Evolutionary conservation across 2,329 filamentous ascomycete genomes (phyloP), one percentile per base, ranked within the genome.

Genomic region (Biscogniauxia mediterranea): DNA sequence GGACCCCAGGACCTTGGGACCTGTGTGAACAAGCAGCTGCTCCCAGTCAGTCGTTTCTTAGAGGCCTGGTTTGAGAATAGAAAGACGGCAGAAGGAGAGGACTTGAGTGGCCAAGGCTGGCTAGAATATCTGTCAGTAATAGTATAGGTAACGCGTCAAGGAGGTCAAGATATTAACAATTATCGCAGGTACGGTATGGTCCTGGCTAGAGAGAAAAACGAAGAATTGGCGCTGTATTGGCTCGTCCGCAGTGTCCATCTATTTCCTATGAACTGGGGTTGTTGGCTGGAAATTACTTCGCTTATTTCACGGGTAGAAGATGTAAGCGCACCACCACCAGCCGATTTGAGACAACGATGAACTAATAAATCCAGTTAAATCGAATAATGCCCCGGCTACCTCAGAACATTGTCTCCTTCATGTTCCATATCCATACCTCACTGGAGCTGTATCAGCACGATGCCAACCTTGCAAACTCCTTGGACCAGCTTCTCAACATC

Each of bases 201-300:
- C 15, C 81, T 98, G 19, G 85, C 92, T 42, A 97, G 93, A 75
- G 90, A 93, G 63, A 96, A 96, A 76, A 97, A 95, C 69, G 93
- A 96, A 67, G 84, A 88, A 52, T 84, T 90, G 62, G 95, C 95
- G 1, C 88, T 94, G 75, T 86, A 90, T 65, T 97, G 91, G 83
- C 83, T 99, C n/a, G 81, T 97, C 56, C 85, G 87, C 65, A 97
- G 93, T 71, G 91, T 97, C 9, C 91, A 96, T 73, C 80, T 92
- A 50, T 96, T 93, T 70, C 91, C 93, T 1, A 97, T 93, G 85
- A 97, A 98, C 73, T 99, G 95, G 95, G 92, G 93, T 7, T 93
- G 93, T 64, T 99, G 95, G 95, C 84, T 95, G 61, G 95, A 99
- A 77, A 85, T 99, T 75, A 91, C 91, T 3, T 88, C 88, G 49